Evolutionary conservation across 331 rosid genomes (phyloP).

Genomic region (Dryas integrifolia): DNA sequence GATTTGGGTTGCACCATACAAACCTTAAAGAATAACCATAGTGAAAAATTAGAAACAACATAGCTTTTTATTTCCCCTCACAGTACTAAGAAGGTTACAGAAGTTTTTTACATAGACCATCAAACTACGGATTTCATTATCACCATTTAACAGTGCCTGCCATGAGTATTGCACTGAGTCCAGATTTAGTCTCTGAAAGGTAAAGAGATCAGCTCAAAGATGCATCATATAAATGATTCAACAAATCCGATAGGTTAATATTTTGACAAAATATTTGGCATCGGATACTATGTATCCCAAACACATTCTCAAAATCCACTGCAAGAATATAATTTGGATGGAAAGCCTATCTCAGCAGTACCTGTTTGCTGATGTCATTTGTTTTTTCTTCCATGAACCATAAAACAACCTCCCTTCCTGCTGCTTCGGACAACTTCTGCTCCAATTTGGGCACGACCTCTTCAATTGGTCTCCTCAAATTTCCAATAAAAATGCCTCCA

Average conservation of each 20-base stretch:
- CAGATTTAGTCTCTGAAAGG: not conserved
- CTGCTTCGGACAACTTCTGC: slow-evolving; percentile 78
- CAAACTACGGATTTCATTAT: not conserved
- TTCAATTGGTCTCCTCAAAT: slow-evolving; percentile 82
- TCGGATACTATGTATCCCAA: not conserved
- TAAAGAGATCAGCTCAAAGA: not conserved
- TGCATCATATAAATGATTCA: not conserved
- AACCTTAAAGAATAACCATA: slow-evolving; percentile 42
- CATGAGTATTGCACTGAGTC: not conserved
- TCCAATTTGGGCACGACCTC: slow-evolving; percentile 86
- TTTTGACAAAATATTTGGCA: not conserved
- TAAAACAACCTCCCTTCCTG: slow-evolving; percentile 70
- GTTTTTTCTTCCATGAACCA: slow-evolving; percentile 93
- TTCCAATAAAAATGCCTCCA: slow-evolving; percentile 91
- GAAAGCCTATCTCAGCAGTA: slow-evolving; percentile 12
- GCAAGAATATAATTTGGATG: not conserved
- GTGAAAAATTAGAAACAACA: not conserved
- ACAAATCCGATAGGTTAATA: not conserved
- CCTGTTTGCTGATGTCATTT: slow-evolving; percentile 82
- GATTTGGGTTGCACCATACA: slow-evolving; percentile 95
- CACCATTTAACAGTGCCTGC: not conserved
- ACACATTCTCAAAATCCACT: not conserved
- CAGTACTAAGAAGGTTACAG: not conserved
- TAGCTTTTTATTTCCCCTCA: not conserved
- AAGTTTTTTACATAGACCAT: not conserved